Evolutionary conservation across 1,139 yeast species (phyloP), one percentile per base, ranked within the genome.

Genomic region (Debaryomyces nepalensis): DNA sequence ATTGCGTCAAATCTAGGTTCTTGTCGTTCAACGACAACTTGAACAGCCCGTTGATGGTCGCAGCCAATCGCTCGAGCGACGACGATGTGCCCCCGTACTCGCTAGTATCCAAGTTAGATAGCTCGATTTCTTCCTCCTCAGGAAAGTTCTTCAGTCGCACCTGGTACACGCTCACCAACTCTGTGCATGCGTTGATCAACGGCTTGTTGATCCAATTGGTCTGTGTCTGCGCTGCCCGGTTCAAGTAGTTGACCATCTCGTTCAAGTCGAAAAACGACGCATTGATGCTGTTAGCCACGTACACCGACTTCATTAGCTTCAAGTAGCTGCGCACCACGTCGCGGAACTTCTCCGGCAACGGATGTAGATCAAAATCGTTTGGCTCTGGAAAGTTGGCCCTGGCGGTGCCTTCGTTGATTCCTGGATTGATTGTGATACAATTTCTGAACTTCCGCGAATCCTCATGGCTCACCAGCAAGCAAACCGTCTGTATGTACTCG

Each of bases 21-120:
- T 93, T 77, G 63, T 91, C 97, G 49, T 87, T 88, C 31, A 90
- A 68, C 49, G 96, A 86, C 4, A 87, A 62, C 47, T 86, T 87
- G 63, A 90, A 86, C 5, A 93, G 80, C 46, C 81, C 75, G 62
- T 89, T 90, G 46, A 89, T 59, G 70, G 84, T 79, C 44, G 68
- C 78, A 4, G 89, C 91, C 43, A 87, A 73, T 42, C 69, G 67
- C 46, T 82, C 87, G 41, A 77, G 58, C 4, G 70, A 50, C 12
- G 57, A 48, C n/a, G 47, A 30, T 9, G 27, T 27, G 23, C 29
- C 29, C 12, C 43, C 43, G 14, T 35, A 37, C 24, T 38, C 45
- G 14, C 38, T 32, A 10, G 41, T 48, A n/a, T 44, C 50, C 16
- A 40, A 40, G 23, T 40, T 48, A 15, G 30, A 42, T 9, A 23